A percentile compares a stretch with the other conserved stretches of the same genome.
Evolutionary conservation across 1,139 yeast species (phyloP).

Genomic region (Debaryomyces sp.): DNA sequence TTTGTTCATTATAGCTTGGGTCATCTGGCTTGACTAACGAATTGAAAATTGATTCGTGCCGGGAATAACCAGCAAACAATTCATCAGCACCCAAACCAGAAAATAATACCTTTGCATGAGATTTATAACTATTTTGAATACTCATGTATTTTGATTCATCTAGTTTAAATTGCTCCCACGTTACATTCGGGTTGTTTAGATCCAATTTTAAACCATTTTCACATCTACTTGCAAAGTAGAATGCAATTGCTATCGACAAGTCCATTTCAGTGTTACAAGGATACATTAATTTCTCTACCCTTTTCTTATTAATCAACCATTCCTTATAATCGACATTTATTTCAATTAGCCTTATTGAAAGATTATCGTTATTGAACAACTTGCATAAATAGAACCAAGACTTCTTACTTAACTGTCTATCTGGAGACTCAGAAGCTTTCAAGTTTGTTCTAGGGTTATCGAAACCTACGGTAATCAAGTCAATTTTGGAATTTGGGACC

Average conservation of each 20-base stretch:
- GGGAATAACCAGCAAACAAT: conserved; percentile 86
- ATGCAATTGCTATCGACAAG: conserved; percentile 89
- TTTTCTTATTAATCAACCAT: conserved; percentile 53
- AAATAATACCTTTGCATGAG: conserved; percentile 69
- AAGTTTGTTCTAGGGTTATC: conserved; percentile 82
- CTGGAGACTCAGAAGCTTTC: conserved; percentile 73
- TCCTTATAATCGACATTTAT: conserved; percentile 71
- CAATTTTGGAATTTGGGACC: conserved; percentile 29
- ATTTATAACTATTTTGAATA: conserved; percentile 30
- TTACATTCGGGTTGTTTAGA: conserved; percentile 16
- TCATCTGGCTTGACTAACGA: conserved; percentile 21
- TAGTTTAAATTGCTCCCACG: conserved; percentile 25
- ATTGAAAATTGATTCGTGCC: conserved; percentile 62
- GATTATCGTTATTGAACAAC: conserved; percentile 32
- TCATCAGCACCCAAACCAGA: conserved; percentile 99
- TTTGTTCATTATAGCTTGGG: conserved; percentile 16
- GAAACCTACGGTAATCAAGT: conserved; percentile 89
- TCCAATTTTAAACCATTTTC: conserved; percentile 30
- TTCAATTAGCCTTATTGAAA: conserved; percentile 57
- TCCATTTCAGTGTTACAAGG: conserved; percentile 96
- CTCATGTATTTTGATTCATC: conserved; percentile 16
- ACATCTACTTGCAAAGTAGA: conserved; percentile 83
- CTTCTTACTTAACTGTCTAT: conserved; percentile 67
- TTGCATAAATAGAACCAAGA: conserved; percentile 57
- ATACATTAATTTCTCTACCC: conserved; percentile 67